Conservation (phyloP, 192 early-diverging fungal genomes). For the Spizellomyces punctatus region DNA sequence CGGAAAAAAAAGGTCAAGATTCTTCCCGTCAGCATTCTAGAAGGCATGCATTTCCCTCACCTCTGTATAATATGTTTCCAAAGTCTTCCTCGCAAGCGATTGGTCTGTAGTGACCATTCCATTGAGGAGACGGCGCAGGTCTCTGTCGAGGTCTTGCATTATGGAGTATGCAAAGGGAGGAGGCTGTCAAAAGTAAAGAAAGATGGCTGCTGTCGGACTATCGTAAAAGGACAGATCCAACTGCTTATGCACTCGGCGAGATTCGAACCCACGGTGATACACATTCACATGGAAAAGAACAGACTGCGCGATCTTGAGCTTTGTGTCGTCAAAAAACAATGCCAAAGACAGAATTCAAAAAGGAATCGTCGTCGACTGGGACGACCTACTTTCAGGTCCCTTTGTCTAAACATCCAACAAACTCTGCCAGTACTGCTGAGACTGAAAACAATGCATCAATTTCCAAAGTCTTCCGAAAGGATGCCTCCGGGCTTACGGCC, state of each 20-base stretch:
- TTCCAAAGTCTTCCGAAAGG: slow-evolving; percentile 11
- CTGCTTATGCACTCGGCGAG: no score
- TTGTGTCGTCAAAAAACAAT: no score
- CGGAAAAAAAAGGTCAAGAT: not conserved
- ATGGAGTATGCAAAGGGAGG: not conserved
- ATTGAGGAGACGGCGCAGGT: slow-evolving; percentile 6
- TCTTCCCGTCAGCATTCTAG: no score
- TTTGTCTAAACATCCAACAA: not conserved
- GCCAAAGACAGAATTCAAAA: no score
- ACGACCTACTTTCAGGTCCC: slow-evolving; percentile 4
- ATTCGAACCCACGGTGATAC: no score
- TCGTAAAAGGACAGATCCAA: no score
- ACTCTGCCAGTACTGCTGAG: not conserved
- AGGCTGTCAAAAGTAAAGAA: no score
- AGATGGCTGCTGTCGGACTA: no score
- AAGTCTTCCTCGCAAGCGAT: not conserved
- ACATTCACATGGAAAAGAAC: no score
- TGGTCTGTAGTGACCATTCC: slow-evolving; percentile 20
- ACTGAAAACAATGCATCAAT: not conserved
- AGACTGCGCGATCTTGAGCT: no score
- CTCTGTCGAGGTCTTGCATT: slow-evolving; percentile 13
- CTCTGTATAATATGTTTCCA: not conserved
- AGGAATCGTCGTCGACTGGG: not conserved
- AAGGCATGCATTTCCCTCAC: no score
- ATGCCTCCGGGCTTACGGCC: slow-evolving; percentile 13